phyloP scores from a whole-genome alignment of 176 grass and related monocot species.

The Cocos nucifera region DNA sequence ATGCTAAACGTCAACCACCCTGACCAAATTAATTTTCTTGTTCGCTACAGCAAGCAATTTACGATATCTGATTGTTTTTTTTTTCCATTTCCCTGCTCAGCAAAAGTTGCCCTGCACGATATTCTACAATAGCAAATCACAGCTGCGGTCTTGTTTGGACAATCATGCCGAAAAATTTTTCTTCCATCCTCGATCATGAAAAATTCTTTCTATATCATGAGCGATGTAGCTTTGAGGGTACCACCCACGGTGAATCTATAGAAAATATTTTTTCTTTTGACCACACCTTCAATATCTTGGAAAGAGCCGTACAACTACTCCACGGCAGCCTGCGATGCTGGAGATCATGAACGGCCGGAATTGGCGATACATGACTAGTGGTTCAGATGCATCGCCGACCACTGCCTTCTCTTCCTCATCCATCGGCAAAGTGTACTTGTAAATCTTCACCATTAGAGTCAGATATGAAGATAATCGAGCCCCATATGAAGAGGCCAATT shows the following conservation, averaged over 20 bases:
- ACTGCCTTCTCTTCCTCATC: slow-evolving; percentile 80
- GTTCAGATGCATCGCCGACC: slow-evolving; percentile 64
- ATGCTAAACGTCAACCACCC: no score
- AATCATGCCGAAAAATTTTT: slow-evolving; percentile 31
- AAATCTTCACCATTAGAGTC: slow-evolving; percentile 93
- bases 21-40: no score
- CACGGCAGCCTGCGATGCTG: slow-evolving; percentile 54
- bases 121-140: slow-evolving; percentile 20
- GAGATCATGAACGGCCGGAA: slow-evolving; percentile 51
- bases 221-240: no score
- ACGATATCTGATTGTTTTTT: no score
- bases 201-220: no score
- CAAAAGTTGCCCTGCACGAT: no score
- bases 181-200: no score
- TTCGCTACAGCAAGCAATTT: no score
- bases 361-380: slow-evolving; percentile 43
- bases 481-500: slow-evolving; percentile 83
- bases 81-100: no score
- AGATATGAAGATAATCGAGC: slow-evolving; percentile 80
- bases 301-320: slow-evolving; percentile 68
- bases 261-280: no score
- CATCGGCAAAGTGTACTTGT: slow-evolving; percentile 59
- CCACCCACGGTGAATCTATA: no score
- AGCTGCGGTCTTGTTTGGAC: slow-evolving; percentile 93
- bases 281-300: slow-evolving; percentile 78